Evolutionary conservation across 352 stramenopile species (phyloP).

Genomic region (Lagenidium sp.): DNA sequence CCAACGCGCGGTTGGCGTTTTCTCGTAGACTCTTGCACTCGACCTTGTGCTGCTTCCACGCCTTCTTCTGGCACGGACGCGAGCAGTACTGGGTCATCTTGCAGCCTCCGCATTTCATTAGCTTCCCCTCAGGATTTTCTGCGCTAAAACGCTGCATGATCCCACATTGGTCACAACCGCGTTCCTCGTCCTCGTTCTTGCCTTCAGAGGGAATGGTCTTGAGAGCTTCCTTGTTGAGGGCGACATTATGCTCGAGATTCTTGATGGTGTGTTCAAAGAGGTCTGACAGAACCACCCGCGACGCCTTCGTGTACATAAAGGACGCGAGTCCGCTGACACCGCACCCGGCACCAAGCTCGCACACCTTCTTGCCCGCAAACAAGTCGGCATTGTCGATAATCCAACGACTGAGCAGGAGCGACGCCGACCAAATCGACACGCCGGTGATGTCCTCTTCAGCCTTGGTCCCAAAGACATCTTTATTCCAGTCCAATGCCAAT

Average conservation of each 20-base stretch:
- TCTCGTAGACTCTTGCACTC: slow-evolving; percentile 66
- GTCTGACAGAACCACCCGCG: slow-evolving; percentile 74
- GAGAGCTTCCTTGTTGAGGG: slow-evolving; percentile 47
- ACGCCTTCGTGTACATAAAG: slow-evolving; percentile 70
- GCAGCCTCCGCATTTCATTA: slow-evolving; percentile 80
- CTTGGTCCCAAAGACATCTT: slow-evolving; percentile 69
- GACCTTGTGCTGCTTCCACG: slow-evolving; percentile 79
- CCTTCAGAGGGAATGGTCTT: too few species aligned
- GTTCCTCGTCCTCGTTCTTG: slow-evolving; percentile 17
- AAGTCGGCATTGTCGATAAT: slow-evolving; percentile 52
- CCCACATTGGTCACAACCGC: slow-evolving; percentile 57
- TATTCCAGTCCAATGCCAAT: slow-evolving; percentile 76
- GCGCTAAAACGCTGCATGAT: slow-evolving; percentile 62
- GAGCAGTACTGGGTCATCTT: slow-evolving; percentile 74
- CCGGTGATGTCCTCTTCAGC: slow-evolving; percentile 83
- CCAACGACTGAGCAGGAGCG: slow-evolving; percentile 78
- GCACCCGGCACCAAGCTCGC: slow-evolving; percentile 74
- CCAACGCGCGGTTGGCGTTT: slow-evolving; percentile 26
- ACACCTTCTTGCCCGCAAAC: slow-evolving; percentile 71
- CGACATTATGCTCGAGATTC: slow-evolving; percentile 76
- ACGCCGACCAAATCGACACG: slow-evolving; percentile 85
- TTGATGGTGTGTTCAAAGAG: slow-evolving; percentile 75
- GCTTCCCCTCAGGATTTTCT: slow-evolving; percentile 80
- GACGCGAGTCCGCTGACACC: slow-evolving; percentile 75
- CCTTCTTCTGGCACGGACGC: slow-evolving; percentile 78